Conservation (phyloP, 148 eudicot genomes). For the Polygonum maritimum region DNA sequence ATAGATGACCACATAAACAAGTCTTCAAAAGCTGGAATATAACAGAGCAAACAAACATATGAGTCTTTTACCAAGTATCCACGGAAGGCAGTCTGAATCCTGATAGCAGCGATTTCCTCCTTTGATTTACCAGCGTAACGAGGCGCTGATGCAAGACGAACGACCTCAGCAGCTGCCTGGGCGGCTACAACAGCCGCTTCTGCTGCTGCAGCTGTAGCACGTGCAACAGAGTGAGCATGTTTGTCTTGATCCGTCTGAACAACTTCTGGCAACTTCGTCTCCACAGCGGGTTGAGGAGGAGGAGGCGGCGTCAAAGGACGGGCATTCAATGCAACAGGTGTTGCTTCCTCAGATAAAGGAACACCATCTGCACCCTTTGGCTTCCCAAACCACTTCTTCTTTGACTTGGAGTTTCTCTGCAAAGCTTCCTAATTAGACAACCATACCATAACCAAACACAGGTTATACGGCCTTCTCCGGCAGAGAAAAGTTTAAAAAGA, state of each 20-base stretch:
- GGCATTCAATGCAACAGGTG: slow-evolving; percentile 8
- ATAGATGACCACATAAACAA: background rate
- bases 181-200: slow-evolving; percentile 86
- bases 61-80: slow-evolving; percentile 51
- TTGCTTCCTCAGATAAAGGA: slow-evolving; percentile 22
- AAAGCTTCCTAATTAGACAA: background rate
- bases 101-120: slow-evolving; percentile 73
- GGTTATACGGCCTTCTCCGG: background rate
- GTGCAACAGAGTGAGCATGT: slow-evolving; percentile 73
- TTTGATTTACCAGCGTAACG: slow-evolving; percentile 38
- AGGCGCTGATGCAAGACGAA: slow-evolving; percentile 44
- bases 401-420: slow-evolving; percentile 36
- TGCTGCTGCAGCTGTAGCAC: slow-evolving; percentile 79
- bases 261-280: slow-evolving; percentile 33
- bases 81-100: slow-evolving; percentile 75
- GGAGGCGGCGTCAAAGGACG: slow-evolving; percentile 19
- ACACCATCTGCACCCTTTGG: slow-evolving; percentile 23
- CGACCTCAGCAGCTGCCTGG: slow-evolving; percentile 88
- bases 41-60: background rate
- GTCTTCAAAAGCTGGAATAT: background rate
- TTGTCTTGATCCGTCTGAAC: slow-evolving; percentile 41
- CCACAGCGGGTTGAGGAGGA: slow-evolving; percentile 21
- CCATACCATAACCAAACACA: background rate
- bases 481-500: no score
- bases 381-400: slow-evolving; percentile 38